Evolutionary conservation across 495 filamentous ascomycete species (phyloP).

Genomic region (Bacidia gigantensis): DNA sequence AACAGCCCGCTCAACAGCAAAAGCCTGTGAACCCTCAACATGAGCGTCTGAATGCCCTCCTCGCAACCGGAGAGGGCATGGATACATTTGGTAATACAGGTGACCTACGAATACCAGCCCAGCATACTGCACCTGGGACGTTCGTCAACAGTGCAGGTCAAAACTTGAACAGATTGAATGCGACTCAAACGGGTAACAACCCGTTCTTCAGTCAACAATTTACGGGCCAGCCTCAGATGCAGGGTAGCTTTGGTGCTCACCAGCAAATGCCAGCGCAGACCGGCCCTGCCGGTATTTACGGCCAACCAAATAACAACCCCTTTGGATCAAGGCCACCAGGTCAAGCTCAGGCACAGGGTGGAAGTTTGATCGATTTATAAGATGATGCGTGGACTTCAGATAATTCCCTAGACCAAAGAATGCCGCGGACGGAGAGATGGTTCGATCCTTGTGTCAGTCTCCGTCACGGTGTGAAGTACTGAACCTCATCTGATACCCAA

Average conservation of each 20-base stretch:
- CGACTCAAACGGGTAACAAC: constrained; percentile 75
- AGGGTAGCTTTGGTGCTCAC: constrained; percentile 26
- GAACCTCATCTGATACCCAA: not conserved
- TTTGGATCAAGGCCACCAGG: constrained; percentile 49
- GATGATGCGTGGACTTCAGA: not conserved
- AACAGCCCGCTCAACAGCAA: constrained; percentile 34
- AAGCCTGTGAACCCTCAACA: constrained; percentile 60
- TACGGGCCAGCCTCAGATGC: constrained; percentile 58
- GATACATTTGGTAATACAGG: constrained; percentile 97
- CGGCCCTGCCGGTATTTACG: constrained; percentile 50
- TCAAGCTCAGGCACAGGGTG: constrained; percentile 52
- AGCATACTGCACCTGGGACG: constrained; percentile 92
- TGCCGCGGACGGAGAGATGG: not conserved
- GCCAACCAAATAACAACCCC: constrained; percentile 48
- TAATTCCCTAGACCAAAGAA: not conserved
- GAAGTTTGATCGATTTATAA: constrained; percentile 89
- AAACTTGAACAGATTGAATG: constrained; percentile 52
- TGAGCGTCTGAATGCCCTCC: constrained; percentile 77
- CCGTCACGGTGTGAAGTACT: not conserved
- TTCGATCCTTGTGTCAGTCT: not conserved
- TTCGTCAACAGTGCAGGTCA: constrained; percentile 92
- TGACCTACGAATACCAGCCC: constrained; percentile 84
- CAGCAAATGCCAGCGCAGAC: constrained; percentile 56
- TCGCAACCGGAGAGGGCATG: constrained; percentile 75
- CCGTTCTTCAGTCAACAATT: constrained; percentile 77